Base-by-base conservation (phyloP, 2,329 filamentous ascomycete species). In the Cytospora chrysosperma region DNA sequence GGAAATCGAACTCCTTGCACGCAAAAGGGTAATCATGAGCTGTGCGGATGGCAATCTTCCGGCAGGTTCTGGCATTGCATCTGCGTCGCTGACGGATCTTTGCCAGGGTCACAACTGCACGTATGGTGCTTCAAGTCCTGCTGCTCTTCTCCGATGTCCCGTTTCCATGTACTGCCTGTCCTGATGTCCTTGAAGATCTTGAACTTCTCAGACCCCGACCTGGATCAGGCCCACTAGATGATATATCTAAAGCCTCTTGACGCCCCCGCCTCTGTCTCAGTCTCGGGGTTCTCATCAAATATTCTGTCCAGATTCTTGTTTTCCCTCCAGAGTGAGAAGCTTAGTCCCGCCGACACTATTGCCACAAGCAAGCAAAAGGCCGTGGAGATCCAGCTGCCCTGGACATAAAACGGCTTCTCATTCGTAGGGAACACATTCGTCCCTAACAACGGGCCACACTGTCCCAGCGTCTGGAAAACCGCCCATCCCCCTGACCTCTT, bases 401-500 rank as follows among this genome's bases (percentile, higher is more conserved):
- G 74, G 3, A 70, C 68, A 56, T 75, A 76, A 56, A 73, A 74
- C 0, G 75, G 75, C 12, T 63, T 69, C 17, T 77, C 72, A 50
- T 37, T 69, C 1, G 70, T 66, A 5, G 75, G 75, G 43, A 76
- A 76, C 43, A 74, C 64, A 50, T 74, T 74, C 2, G 72, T 75
- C 21, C 73, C 72, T 19, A 75, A 47, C 24, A 73, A 49, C 3
- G 73, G 72, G 4, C 72, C 72, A 32, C 70, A 71, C 61, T 76
- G 74, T 4, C 77, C 77, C 12, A 77, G 68, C 1, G 73, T 76
- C n/a, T 71, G 72, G 32, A 79, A 67, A 32, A 79, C 74, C 8
- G 71, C 70, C 50, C 72, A 74, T 1, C 72, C 75, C 1, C 75
- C 75, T 0, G 73, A 73, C 6, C 75, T 67, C 66, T 74, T 77